Evolutionary conservation across 495 filamentous ascomycete genomes (phyloP).

Genomic region (Astrothelium macrocarpum): DNA sequence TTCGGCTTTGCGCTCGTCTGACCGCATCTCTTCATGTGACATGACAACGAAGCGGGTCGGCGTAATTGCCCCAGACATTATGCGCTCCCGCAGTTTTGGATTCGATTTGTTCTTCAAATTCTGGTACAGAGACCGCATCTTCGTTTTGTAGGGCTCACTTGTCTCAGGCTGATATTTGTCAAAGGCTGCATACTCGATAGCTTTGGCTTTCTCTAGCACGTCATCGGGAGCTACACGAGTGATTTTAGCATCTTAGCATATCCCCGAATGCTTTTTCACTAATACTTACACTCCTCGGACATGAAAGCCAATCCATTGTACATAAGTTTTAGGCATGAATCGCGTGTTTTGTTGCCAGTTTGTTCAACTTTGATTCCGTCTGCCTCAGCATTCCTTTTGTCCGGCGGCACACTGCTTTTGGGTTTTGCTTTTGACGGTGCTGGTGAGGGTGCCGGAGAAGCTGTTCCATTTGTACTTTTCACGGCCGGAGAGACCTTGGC

Average conservation of each 20-base stretch:
- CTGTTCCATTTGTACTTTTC: slow-evolving; percentile 37
- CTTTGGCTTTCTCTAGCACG: slow-evolving; percentile 57
- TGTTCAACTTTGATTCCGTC: slow-evolving; percentile 65
- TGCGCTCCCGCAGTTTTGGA: slow-evolving; percentile 57
- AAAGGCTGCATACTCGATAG: slow-evolving; percentile 67
- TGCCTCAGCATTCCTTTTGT: slow-evolving; percentile 67
- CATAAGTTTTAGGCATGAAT: slow-evolving; percentile 79
- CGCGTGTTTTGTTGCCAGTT: slow-evolving; percentile 60
- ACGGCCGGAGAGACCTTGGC: slow-evolving; percentile 30
- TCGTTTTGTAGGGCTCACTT: slow-evolving; percentile 61
- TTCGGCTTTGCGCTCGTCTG: slow-evolving; percentile 53
- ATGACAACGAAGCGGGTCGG: slow-evolving; percentile 65
- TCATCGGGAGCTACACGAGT: slow-evolving; percentile 35
- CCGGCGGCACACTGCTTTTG: slow-evolving; percentile 56
- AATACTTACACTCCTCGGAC: slow-evolving; percentile 40
- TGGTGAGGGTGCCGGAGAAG: slow-evolving; percentile 32
- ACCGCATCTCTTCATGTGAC: slow-evolving; percentile 68
- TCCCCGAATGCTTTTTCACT: background rate
- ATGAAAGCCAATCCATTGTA: slow-evolving; percentile 72
- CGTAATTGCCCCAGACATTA: slow-evolving; percentile 62
- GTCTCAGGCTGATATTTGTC: slow-evolving; percentile 54
- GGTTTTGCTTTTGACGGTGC: slow-evolving; percentile 38
- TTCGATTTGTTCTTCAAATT: slow-evolving; percentile 92
- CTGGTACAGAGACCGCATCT: slow-evolving; percentile 83
- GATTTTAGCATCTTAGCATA: slow-evolving; percentile 2